Evolutionary conservation across 768 basidiomycete species (phyloP), one percentile per base, ranked within the genome.

Genomic region (Lactarius tabidus): DNA sequence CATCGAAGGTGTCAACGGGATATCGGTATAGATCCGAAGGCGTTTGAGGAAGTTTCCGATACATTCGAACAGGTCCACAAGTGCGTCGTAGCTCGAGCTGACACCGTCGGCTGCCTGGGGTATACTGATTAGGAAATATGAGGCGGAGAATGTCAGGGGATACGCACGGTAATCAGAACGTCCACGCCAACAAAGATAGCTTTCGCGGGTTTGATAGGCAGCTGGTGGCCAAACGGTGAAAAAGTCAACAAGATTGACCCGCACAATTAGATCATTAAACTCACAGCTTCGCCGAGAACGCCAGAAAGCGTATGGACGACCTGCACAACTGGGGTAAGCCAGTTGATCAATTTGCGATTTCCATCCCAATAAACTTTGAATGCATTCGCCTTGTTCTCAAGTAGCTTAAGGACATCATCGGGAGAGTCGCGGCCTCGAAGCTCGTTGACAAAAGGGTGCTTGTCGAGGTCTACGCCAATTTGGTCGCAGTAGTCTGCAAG

Each of bases 1-100:
- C 48, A 64, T 43, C n/a, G 36, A 23, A 17, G 48, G 2, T 9
- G 63, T 39, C 23, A 20, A 38, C 17, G 57, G 38, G 28, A 57
- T 14, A 29, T 18, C 31, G 10, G 48, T 53, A 59, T 59, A 64
- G 0, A 64, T 53, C 9, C 52, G 8, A 29, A 63, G 55, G 4
- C 62, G 45, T 35, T 33, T 51, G 9, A 63, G 45, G 35, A 63
- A 57, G 29, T 17, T 57, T 3, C 38, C 48, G 28, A 63, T 58
- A 9, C 35, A 63, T 9, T 52, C 48, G 7, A 63, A 63, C 9
- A 63, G 15, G 20, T 52, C 57, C 6, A 58, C 17, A 14, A 63
- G 56, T 1, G 57, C n/a, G 17, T 57, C 62, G 8, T 48, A 57
- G 23, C 43, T 57, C 0, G 31, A 41, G n/a, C 33, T 17, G 14